Evolutionary conservation across 1,284 basidiomycete species (phyloP), one percentile per base, ranked within the genome.

Genomic region (Melampsora americana): DNA sequence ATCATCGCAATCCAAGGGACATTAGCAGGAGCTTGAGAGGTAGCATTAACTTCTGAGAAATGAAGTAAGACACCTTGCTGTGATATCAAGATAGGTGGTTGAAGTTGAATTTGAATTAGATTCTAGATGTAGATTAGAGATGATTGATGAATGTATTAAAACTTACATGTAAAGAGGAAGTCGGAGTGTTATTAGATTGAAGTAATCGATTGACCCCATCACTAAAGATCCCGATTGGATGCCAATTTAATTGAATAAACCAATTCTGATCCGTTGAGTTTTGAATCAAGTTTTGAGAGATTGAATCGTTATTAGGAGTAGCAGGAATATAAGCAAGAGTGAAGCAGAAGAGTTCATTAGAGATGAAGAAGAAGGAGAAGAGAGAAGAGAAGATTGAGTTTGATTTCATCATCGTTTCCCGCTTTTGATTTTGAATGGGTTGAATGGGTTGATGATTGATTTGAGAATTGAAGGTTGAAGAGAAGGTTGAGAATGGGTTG

Each of bases 1-100:
- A 95, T 87, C 79, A 93, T 87, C 5, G 93, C 92, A 78, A 95
- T 91, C 92, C 92, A 95, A 7, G 92, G 92, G 0, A 92, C 91
- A 1, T 84, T 76, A 0, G 83, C 82, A 0, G 84, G 86, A 35
- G 87, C 90, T 14, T 77, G 77, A 44, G 73, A 62, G 20, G 71
- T 70, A 16, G 78, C 76, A 68, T 80, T 78, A 16, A 73, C 46
- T 44, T 81, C 81, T 64, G 78, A 67, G 53, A 82, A 82, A 56
- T 80, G 81, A n/a, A 81, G 35, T 44, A 82, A 77, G 20, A 80
- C 81, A 50, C 81, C 81, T 61, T 67, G 65, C 66, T 35, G 35
- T 16, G 48, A 70, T n/a, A 23, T 28, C 18, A 23, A 4, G 32
- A 35, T 26, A 12, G n/a, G n/a, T 46, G n/a, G 26, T 14, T 18